phyloP scores from a whole-genome alignment of 2,329 filamentous ascomycete genomes.

The Ceratocystiopsis brevicomis region DNA sequence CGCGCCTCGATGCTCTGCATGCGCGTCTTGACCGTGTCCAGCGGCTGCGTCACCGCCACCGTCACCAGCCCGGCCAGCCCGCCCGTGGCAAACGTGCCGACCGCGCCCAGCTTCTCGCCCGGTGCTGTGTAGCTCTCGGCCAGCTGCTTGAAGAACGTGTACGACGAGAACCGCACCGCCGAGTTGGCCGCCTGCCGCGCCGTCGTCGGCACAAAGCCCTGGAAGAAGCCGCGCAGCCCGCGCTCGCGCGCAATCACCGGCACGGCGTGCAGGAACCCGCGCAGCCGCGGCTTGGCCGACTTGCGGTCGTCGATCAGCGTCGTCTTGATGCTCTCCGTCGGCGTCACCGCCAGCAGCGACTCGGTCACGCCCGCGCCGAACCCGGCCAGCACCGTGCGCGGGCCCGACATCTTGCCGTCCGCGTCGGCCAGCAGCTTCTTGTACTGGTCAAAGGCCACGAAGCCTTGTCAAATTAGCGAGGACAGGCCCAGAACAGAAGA shows the following conservation, averaged over 20 bases:
- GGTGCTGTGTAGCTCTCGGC: constrained; percentile 84
- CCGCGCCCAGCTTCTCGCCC: constrained; percentile 77
- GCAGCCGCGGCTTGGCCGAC: constrained; percentile 63
- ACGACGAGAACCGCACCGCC: constrained; percentile 76
- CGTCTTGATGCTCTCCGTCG: constrained; percentile 96
- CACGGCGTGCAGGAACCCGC: constrained; percentile 80
- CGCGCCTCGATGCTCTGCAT: constrained; percentile 93
- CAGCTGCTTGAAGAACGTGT: constrained; percentile 76
- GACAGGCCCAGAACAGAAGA: too few relatives aligned
- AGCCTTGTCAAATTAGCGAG: too few relatives aligned
- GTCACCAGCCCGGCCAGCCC: constrained; percentile 80
- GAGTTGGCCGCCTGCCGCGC: constrained; percentile 89
- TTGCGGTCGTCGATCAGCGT: constrained; percentile 96
- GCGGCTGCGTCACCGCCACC: constrained; percentile 54
- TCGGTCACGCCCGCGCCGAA: constrained; percentile 93
- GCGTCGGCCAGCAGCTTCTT: constrained; percentile 66
- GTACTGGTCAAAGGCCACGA: constrained; percentile 92
- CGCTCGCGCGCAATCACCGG: constrained; percentile 74
- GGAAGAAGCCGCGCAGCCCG: constrained; percentile 83
- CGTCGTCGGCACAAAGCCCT: constrained; percentile 89
- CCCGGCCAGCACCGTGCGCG: constrained; percentile 76
- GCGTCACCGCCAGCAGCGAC: constrained; percentile 80
- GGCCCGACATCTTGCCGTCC: constrained; percentile 75
- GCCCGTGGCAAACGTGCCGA: constrained; percentile 81
- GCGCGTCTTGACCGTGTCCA: constrained; percentile 90